phyloP scores from a whole-genome alignment of 306 rosid species.

The Clitoria ternatea region DNA sequence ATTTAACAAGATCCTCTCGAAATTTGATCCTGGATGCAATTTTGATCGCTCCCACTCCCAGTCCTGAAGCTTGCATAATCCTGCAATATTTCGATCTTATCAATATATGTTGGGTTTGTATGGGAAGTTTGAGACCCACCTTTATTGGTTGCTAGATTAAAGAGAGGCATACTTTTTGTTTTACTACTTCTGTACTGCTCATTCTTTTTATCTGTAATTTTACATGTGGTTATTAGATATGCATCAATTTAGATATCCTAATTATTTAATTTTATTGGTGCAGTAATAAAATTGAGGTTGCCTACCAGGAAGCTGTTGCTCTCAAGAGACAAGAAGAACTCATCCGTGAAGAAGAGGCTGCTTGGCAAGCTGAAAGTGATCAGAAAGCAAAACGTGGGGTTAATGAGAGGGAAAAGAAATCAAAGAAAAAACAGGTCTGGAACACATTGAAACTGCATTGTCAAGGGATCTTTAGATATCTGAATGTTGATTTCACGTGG shows the following conservation, averaged over 20 bases:
- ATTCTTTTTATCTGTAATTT: too few species aligned
- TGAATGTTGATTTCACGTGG: background rate
- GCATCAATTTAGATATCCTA: conserved; percentile 13
- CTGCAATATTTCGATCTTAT: too few species aligned
- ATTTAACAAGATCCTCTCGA: too few species aligned
- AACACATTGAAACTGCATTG: background rate
- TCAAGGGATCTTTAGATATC: background rate
- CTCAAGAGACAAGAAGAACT: conserved; percentile 98
- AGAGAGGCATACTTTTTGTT: too few species aligned
- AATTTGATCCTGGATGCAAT: too few species aligned
- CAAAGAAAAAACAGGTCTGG: conserved; percentile 88
- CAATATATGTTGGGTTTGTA: too few species aligned
- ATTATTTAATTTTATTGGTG: conserved; percentile 28
- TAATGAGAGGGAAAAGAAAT: conserved; percentile 82
- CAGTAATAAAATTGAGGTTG: conserved; percentile 98
- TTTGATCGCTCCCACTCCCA: too few species aligned
- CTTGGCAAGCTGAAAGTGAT: conserved; percentile 88
- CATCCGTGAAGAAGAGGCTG: conserved; percentile 99
- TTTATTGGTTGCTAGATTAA: too few species aligned
- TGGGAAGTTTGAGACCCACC: too few species aligned
- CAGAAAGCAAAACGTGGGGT: conserved; percentile 78
- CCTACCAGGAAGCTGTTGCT: conserved; percentile 98
- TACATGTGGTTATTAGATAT: background rate
- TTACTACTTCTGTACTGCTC: too few species aligned
- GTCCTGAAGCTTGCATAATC: too few species aligned